Evolutionary conservation across 2,329 filamentous ascomycete species (phyloP).

Genomic region (Colletotrichum siamense): DNA sequence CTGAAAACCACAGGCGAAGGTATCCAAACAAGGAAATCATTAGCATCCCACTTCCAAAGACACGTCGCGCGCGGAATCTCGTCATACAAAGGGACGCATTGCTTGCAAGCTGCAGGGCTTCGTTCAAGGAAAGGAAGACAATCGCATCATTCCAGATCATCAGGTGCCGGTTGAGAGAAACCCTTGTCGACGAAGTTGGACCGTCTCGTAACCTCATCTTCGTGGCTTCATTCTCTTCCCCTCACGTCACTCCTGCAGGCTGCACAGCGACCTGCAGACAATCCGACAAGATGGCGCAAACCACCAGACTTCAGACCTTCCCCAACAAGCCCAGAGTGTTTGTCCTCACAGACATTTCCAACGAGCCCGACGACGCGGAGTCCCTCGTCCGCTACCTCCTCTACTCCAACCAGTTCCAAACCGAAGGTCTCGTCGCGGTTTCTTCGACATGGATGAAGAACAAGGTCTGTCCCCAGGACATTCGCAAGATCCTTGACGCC

Average conservation of each 20-base stretch:
- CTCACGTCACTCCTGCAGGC: neutral
- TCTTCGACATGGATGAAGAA: conserved; percentile 52
- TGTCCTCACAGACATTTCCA: conserved; percentile 48
- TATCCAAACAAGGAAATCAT: neutral
- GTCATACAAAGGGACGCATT: neutral
- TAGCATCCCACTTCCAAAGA: neutral
- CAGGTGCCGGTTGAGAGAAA: neutral
- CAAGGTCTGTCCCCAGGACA: conserved; percentile 45
- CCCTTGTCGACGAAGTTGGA: neutral
- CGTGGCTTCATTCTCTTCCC: neutral
- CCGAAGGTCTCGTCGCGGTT: conserved; percentile 47
- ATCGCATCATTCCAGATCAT: neutral
- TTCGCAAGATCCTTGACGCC: conserved; percentile 47
- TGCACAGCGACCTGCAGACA: neutral
- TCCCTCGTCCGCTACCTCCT: conserved; percentile 49
- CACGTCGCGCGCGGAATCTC: neutral
- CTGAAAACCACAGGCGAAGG: neutral
- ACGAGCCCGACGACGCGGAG: conserved; percentile 51
- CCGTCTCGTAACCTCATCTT: neutral
- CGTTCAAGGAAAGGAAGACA: neutral
- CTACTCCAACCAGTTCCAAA: conserved; percentile 52
- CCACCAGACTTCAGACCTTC: conserved; percentile 3
- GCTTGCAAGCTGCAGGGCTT: neutral
- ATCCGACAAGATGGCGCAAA: neutral
- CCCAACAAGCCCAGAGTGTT: conserved; percentile 39